Base-by-base conservation (phyloP, 2,329 filamentous ascomycete species). In the Penicillium sp. region DNA sequence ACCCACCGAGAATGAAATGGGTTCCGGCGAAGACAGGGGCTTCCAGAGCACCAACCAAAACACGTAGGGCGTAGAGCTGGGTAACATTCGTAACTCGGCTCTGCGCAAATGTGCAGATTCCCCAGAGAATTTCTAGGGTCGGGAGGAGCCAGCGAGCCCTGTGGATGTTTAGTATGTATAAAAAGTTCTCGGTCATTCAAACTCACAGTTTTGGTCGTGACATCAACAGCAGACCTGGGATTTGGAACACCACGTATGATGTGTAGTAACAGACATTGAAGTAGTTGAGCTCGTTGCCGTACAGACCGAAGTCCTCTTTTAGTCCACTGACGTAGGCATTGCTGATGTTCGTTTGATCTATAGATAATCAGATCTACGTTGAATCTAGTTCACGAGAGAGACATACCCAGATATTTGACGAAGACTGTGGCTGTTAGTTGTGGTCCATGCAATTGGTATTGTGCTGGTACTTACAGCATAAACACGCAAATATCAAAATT, bases 251-350 rank as follows among this genome's bases (percentile, higher is more conserved):
- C 7, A 71, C 64, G 49, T 71, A 71, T 42, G 67, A 64, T 5
- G 64, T 66, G 22, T 59, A 67, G 34, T 69, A 69, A 49, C 67
- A 70, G 11, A 69, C 58, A 48, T 68, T 69, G 49, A 69, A 69
- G 40, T 69, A 71, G 42, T 68, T 70, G 16, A 68, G 60, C 18
- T 71, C 57, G 49, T 71, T 69, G 1, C 69, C 68, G 36, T 70
- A 60, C 2, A 71, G 62, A 16, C 49, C 48, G 9, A 71, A 64
- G 45, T 70, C 69, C 18, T 71, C 69, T 42, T 71, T 71, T 4
- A 71, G 56, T 0, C 69, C 69, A 40, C 64, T 69, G 6, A 69
- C 67, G 14, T 71, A 72, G 16, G 69, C 69, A 64, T 71, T 71
- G 60, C 58, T 70, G 52, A 70, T 70, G 43, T 70, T 70, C 2